Evolutionary conservation across 768 basidiomycete species (phyloP), one percentile per base, ranked within the genome.

Genomic region (Paxillus involutus): DNA sequence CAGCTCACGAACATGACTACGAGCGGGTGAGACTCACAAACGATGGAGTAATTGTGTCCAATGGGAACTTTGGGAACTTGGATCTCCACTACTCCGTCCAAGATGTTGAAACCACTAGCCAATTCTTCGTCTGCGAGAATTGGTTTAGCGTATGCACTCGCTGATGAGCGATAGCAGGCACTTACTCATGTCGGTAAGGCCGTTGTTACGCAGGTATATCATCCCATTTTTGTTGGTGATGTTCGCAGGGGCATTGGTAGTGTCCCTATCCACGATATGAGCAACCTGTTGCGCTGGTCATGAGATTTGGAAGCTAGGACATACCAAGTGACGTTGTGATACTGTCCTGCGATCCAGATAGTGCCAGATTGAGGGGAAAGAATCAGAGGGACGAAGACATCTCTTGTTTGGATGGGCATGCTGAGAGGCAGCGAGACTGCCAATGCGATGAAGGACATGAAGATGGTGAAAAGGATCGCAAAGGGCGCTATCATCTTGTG

Each of bases 161-260:
- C 32, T 32, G 44, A 6, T n/a, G 30, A 52, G 40, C 17, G 37
- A 51, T 44, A 44, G 24, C 19, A 29, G 55, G 40, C 24, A 68
- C 72, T 14, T 43, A 65, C 72, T 41, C 6, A 66, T 41, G 3
- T 64, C 59, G 33, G 67, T 69, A 13, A 43, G 24, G 8, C 50
- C 40, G 26, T 59, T 55, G 12, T 57, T 55, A 47, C 69, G 60
- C 33, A 76, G 65, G 49, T 63, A 60, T 35, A 76, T 60, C 11
- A 13, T 33, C 16, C 72, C 71, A 6, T 32, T 8, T 12, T 51
- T 24, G 54, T 75, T 71, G 36, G 75, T 76, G 56, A 77, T 71
- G 0, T 65, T 13, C 0, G 26, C 14, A 11, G 73, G 72, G 17
- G 63, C 47, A 44, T 55, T 46, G 3, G 59, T 58, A 33, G 47